These are phyloP conservation scores for Ceratobasidium sp. DNA, from an alignment of 1,284 basidiomycete species.

Conservation along the genomic window DNA sequence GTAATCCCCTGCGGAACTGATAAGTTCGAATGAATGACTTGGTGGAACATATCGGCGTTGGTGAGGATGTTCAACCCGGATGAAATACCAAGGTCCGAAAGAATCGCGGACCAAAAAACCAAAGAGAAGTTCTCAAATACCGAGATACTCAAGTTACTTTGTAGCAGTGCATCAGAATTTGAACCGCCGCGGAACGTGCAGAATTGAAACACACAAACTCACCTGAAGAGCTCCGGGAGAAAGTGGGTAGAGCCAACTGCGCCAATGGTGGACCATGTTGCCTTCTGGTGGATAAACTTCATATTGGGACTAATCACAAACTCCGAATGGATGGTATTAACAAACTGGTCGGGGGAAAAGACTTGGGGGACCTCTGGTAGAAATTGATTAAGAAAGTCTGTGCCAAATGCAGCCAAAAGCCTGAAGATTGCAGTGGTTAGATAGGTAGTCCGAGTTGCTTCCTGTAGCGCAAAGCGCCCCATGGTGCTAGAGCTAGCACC, in stretches of 20 bases:
- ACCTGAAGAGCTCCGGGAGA: background rate
- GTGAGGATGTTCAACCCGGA: background rate
- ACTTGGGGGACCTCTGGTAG: background rate
- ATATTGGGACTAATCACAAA: background rate
- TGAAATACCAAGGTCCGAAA: background rate
- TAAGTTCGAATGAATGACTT: background rate
- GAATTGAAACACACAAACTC: background rate
- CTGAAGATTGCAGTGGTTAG: background rate
- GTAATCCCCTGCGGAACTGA: background rate
- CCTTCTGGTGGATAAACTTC: background rate
- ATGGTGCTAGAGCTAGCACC: background rate
- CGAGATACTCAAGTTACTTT: background rate
- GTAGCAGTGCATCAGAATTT: background rate
- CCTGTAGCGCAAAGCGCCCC: background rate
- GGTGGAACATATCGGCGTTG: background rate
- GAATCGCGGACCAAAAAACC: background rate
- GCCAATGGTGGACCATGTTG: background rate
- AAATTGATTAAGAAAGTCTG: conserved; percentile 10
- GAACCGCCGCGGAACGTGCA: background rate
- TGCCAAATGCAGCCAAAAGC: background rate
- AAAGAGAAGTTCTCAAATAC: background rate
- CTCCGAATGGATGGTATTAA: background rate
- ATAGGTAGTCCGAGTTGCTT: background rate
- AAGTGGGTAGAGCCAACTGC: background rate
- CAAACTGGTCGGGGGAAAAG: no score